Evolutionary conservation across 495 filamentous ascomycete genomes (phyloP), one percentile per base, ranked within the genome.

Genomic region (Astrothelium macrocarpum): DNA sequence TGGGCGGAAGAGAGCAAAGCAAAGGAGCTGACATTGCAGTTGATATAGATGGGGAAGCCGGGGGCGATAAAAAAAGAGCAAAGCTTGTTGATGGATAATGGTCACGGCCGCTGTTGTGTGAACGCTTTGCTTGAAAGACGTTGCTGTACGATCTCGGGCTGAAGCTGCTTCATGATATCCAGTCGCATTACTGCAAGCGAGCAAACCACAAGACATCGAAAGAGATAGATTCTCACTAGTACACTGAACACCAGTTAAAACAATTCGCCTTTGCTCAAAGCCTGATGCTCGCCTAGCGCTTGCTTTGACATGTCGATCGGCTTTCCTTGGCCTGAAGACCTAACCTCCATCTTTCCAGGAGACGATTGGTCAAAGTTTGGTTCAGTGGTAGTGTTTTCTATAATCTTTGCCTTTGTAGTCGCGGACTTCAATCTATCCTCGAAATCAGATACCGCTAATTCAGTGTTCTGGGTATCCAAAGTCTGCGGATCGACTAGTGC

Each of bases 351-450:
- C 16, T 5, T 9, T 5, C 25, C 29, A 16, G 23, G 20, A 26
- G 3, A 9, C 7, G 29, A 20, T 20, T 56, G 49, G 10, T 16
- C 49, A 3, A n/a, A 28, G 59, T 62, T 53, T 10, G 62, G 63
- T 66, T 90, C 88, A 0, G 86, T 86, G 18, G 88, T 76, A 28
- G 87, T 79, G 45, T 83, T 83, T 75, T 91, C 88, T 53, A 96
- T 87, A 58, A 97, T 81, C 72, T 89, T 93, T 1, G 81, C 80
- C 71, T 93, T 93, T n/a, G 85, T 84, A 60, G 85, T 77, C 11
- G 90, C 91, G 66, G 87, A 82, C 75, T 88, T 90, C 60, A 94
- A 67, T 36, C 91, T 80, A 71, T 94, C 90, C 67, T 97, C 91
- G 65, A 91, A 88, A 68, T 93, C 90, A 28, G 86, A 84, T 23